Percentiles rank a stretch among this genome's conserved stretches.
Conservation (phyloP, 495 filamentous ascomycete species). For the Talaromyces adpressus region DNA sequence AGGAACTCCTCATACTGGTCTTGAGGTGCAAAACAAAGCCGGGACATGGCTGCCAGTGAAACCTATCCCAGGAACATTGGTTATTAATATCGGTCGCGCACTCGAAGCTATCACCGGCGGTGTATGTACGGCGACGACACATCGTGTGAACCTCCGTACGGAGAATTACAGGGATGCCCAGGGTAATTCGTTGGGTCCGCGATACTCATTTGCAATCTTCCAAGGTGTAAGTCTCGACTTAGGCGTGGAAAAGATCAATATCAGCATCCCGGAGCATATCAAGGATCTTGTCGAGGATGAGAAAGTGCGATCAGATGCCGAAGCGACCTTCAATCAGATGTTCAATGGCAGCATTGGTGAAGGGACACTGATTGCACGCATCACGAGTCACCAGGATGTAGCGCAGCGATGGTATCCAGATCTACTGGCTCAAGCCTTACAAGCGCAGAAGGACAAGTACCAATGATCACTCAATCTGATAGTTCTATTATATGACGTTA, state of each 20-base stretch:
- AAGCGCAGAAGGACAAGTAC: constrained; percentile 18
- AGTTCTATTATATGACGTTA: not conserved
- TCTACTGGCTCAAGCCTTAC: constrained; percentile 38
- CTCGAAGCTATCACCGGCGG: constrained; percentile 86
- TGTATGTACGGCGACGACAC: constrained; percentile 80
- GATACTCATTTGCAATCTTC: constrained; percentile 87
- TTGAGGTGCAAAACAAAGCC: constrained; percentile 83
- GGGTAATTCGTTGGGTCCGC: constrained; percentile 45
- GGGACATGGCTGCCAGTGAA: constrained; percentile 70
- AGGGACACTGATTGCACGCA: constrained; percentile 72
- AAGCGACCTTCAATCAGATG: constrained; percentile 35
- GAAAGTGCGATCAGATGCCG: constrained; percentile 36
- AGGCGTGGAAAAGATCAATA: constrained; percentile 62
- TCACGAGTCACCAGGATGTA: constrained; percentile 87
- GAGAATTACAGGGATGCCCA: constrained; percentile 26
- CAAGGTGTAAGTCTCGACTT: constrained; percentile 82
- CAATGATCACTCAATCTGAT: not conserved
- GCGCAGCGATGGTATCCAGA: constrained; percentile 76
- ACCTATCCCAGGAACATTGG: constrained; percentile 49
- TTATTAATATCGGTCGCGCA: constrained; percentile 90
- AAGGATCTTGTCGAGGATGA: constrained; percentile 34
- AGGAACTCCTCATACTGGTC: constrained; percentile 65
- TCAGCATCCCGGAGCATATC: constrained; percentile 65
- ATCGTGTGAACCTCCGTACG: constrained; percentile 53
- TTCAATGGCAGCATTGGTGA: constrained; percentile 61